phyloP scores from a whole-genome alignment of 2,329 filamentous ascomycete genomes.

The Colletotrichum caudatum region DNA sequence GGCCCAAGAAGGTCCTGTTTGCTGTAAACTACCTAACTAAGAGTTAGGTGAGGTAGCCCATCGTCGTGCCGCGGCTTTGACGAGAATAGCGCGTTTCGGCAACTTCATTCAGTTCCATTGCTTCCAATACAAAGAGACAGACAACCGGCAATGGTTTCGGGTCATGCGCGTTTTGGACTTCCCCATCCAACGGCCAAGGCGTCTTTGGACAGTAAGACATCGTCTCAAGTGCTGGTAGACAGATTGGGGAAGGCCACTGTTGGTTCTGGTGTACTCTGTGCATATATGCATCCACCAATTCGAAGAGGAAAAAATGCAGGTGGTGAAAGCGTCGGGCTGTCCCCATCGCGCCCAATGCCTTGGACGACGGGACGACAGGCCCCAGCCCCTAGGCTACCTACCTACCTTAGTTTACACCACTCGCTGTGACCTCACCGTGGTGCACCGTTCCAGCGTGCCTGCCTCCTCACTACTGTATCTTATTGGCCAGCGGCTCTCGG shows the following conservation, averaged over 20 bases:
- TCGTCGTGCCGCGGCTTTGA: not conserved
- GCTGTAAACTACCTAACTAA: too few species aligned
- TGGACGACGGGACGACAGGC: slow-evolving; percentile 18
- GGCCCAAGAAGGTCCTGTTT: not conserved
- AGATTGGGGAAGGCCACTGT: not conserved
- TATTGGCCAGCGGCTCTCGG: not conserved
- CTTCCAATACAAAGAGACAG: slow-evolving; percentile 16
- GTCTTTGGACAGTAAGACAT: slow-evolving; percentile 26
- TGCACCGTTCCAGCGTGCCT: slow-evolving; percentile 38
- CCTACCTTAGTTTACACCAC: not conserved
- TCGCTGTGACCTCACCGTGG: slow-evolving; percentile 40
- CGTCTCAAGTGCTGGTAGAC: slow-evolving; percentile 21
- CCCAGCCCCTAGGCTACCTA: slow-evolving; percentile 24
- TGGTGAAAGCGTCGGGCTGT: slow-evolving; percentile 19
- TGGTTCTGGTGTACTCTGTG: not conserved
- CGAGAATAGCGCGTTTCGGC: not conserved
- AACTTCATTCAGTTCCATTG: not conserved
- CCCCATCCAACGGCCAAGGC: slow-evolving; percentile 30
- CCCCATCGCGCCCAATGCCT: slow-evolving; percentile 26
- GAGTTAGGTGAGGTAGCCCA: not conserved
- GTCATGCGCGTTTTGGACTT: slow-evolving; percentile 30
- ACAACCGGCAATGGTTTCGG: slow-evolving; percentile 33
- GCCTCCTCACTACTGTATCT: not conserved
- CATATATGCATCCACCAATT: slow-evolving; percentile 13
- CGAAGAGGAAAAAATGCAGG: slow-evolving; percentile 9